phyloP scores from a whole-genome alignment of 805 yeast genomes.

The Starmerella vitae region DNA sequence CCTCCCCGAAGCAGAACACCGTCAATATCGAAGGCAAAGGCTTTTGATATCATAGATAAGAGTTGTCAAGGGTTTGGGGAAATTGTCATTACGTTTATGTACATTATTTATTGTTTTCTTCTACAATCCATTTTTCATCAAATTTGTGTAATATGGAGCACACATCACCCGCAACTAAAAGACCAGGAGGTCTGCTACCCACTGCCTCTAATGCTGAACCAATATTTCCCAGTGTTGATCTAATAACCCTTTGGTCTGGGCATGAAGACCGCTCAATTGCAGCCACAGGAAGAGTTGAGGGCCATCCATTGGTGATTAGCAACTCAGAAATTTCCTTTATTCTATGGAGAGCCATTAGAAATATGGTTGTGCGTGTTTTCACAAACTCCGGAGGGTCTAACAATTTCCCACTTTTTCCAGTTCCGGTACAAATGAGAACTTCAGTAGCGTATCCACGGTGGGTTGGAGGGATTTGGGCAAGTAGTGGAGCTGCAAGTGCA shows the following conservation, averaged over 20 bases:
- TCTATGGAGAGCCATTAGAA: constrained; percentile 81
- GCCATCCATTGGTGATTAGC: constrained; percentile 53
- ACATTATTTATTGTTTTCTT: constrained; percentile 25
- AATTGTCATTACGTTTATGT: neutral
- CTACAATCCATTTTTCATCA: constrained; percentile 33
- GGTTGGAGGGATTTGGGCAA: constrained; percentile 76
- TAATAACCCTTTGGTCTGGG: constrained; percentile 75
- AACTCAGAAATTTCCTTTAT: constrained; percentile 28
- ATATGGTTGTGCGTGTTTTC: constrained; percentile 63
- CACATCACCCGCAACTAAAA: constrained; percentile 67
- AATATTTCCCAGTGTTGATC: constrained; percentile 55
- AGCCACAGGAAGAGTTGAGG: constrained; percentile 58
- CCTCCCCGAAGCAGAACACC: constrained; percentile 84
- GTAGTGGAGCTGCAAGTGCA: constrained; percentile 75
- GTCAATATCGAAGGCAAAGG: constrained; percentile 86
- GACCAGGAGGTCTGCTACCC: constrained; percentile 89
- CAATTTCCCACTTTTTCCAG: constrained; percentile 73
- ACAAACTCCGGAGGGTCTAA: constrained; percentile 70
- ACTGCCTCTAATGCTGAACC: constrained; percentile 59
- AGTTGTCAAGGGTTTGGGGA: too few species aligned
- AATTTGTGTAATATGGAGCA: constrained; percentile 40
- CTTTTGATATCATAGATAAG: constrained; percentile 25
- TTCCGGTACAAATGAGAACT: constrained; percentile 85
- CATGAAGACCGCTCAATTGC: constrained; percentile 86
- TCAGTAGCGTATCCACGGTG: constrained; percentile 89